phyloP scores from a whole-genome alignment of 768 basidiomycete species.

The Termitomyces sp. region DNA sequence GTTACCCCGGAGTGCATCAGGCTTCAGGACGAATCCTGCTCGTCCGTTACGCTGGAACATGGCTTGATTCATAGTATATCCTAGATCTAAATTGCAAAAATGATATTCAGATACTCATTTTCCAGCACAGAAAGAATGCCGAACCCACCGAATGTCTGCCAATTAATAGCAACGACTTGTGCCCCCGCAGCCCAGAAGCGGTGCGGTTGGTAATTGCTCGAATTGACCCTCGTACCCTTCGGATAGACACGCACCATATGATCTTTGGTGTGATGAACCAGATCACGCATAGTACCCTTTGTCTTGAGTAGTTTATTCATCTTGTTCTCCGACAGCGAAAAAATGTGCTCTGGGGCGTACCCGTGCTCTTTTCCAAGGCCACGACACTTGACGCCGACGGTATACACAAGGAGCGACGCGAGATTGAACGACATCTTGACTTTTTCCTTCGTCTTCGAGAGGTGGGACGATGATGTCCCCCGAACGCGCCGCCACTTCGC shows the following conservation, averaged over 20 bases:
- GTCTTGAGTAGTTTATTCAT: constrained; percentile 74
- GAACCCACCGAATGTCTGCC: constrained; percentile 85
- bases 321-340: constrained; percentile 86
- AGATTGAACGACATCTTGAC: constrained; percentile 74
- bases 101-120: background rate
- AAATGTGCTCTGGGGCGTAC: constrained; percentile 87
- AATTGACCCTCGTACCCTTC: constrained; percentile 74
- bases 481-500: constrained; percentile 23
- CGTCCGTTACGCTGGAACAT: constrained; percentile 95
- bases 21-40: constrained; percentile 88
- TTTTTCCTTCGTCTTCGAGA: constrained; percentile 32
- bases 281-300: constrained; percentile 47
- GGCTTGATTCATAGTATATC: constrained; percentile 89
- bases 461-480: constrained; percentile 5
- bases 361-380: constrained; percentile 84
- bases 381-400: constrained; percentile 91
- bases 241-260: constrained; percentile 89
- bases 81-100: constrained; percentile 55
- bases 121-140: background rate
- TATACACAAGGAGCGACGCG: constrained; percentile 81
- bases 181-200: constrained; percentile 62
- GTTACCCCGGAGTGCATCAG: constrained; percentile 65
- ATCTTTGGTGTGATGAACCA: constrained; percentile 82
- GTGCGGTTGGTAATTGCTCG: constrained; percentile 87
- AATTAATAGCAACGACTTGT: constrained; percentile 71